These are phyloP conservation scores for Podaxis mareebaensis DNA, from an alignment of 768 basidiomycete genomes.

Conservation along the genomic window DNA sequence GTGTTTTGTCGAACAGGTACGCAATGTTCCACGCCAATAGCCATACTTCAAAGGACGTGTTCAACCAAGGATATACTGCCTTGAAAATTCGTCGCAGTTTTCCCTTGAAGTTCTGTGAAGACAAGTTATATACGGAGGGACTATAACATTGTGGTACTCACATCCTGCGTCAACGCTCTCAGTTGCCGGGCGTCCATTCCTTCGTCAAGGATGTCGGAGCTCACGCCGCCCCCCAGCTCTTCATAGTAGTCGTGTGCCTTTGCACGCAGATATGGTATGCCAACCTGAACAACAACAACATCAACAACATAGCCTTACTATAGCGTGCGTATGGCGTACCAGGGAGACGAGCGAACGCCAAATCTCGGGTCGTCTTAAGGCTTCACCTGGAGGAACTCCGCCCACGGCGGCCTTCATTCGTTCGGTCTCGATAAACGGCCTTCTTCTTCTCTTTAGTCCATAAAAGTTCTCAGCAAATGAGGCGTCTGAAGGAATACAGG, in stretches of 20 bases:
- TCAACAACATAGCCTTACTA: background rate
- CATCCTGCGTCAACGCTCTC: conserved; percentile 53
- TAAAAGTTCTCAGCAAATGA: conserved; percentile 98
- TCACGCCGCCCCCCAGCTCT: conserved; percentile 79
- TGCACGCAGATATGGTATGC: conserved; percentile 85
- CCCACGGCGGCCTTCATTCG: conserved; percentile 68
- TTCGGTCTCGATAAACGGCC: conserved; percentile 69
- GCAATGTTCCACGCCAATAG: conserved; percentile 81
- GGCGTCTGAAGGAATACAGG: conserved; percentile 55
- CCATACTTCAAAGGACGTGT: conserved; percentile 77
- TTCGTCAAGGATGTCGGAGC: conserved; percentile 65
- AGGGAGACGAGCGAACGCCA: conserved; percentile 78
- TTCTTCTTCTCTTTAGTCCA: conserved; percentile 78
- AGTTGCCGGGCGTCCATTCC: conserved; percentile 43
- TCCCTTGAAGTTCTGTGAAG: conserved; percentile 49
- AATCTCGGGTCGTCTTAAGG: conserved; percentile 65
- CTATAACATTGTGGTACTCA: conserved; percentile 26
- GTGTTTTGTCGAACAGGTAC: conserved; percentile 86
- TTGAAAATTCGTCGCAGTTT: conserved; percentile 68
- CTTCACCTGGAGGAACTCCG: conserved; percentile 63
- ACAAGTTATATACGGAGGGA: background rate
- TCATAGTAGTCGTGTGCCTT: conserved; percentile 93
- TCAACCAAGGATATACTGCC: conserved; percentile 77
- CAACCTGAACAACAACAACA: conserved; percentile 54
- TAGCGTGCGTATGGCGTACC: conserved; percentile 45